Conservation (phyloP, 441 rosid genomes). For the Breynia disticha region DNA sequence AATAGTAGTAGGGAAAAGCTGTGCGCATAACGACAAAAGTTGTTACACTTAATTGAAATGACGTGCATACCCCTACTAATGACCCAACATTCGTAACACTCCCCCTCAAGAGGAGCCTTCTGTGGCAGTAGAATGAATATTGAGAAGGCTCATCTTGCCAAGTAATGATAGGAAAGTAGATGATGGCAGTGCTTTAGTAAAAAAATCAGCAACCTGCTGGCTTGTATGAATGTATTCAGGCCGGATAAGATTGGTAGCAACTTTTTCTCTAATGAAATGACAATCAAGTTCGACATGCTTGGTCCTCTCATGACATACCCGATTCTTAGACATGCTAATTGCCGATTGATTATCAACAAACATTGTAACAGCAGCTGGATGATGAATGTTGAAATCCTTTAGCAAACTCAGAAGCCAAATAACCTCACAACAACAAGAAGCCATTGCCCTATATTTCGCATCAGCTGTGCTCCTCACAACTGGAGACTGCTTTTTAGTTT, state of each 20-base stretch:
- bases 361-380: background rate
- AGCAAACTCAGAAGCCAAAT: background rate
- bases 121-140: too few relatives aligned
- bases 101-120: too few relatives aligned
- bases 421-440: background rate
- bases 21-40: too few relatives aligned
- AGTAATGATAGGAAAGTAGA: too few relatives aligned
- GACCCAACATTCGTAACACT: too few relatives aligned
- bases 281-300: background rate
- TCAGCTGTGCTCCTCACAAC: background rate
- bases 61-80: too few relatives aligned
- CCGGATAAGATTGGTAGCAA: background rate
- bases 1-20: too few relatives aligned
- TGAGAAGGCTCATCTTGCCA: too few relatives aligned
- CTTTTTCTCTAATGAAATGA: background rate
- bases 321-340: background rate
- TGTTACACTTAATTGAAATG: too few relatives aligned
- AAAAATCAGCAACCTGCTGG: background rate
- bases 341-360: background rate
- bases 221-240: background rate
- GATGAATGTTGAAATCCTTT: background rate
- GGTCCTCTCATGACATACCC: background rate
- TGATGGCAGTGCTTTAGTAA: too few relatives aligned
- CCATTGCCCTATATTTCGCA: background rate
- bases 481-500: background rate